A percentile compares a stretch with the other conserved stretches of the same genome.
Conservation (phyloP, 148 eudicot species). For the Euryodendron excelsum region DNA sequence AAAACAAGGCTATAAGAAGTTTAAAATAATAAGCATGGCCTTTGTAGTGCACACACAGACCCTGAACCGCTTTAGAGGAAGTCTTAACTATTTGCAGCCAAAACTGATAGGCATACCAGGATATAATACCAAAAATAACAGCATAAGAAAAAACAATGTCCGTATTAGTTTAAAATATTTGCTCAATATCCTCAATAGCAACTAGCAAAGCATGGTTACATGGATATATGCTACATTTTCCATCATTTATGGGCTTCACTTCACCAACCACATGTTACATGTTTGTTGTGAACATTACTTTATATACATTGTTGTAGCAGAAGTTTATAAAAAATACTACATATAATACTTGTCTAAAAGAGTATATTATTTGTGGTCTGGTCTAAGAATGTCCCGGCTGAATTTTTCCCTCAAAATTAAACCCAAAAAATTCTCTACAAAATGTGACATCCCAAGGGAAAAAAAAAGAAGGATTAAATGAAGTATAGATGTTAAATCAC, state of each 20-base stretch:
- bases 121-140: background rate
- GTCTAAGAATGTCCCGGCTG: background rate
- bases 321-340: no score
- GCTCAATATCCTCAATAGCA: background rate
- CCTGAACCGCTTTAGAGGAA: background rate
- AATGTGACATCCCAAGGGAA: background rate
- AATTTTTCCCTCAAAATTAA: background rate
- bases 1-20: no score
- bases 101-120: background rate
- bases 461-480: background rate
- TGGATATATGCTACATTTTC: background rate
- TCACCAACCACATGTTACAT: background rate
- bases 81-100: background rate
- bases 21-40: no score
- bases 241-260: background rate
- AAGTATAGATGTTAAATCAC: background rate
- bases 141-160: background rate
- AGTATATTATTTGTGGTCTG: background rate
- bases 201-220: background rate
- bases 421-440: background rate
- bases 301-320: background rate
- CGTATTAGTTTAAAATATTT: background rate
- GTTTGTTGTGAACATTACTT: background rate
- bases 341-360: no score
- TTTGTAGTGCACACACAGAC: no score